Conservation (phyloP, 116 monocot genomes). For the Trichopus zeylanicus region DNA sequence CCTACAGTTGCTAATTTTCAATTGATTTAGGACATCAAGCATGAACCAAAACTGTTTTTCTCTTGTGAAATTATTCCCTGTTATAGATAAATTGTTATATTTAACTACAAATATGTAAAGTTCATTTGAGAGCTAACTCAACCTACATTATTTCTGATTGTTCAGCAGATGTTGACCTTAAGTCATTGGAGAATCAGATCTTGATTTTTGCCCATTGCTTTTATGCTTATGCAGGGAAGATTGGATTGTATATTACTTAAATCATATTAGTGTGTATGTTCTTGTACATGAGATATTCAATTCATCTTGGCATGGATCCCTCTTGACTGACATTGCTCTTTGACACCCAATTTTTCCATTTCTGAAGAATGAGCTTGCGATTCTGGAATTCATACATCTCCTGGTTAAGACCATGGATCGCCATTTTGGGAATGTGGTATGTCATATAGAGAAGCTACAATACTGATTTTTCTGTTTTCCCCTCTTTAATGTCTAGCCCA, state of each 20-base stretch:
- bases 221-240: not conserved
- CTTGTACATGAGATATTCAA: too few relatives aligned
- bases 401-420: slow-evolving; percentile 97
- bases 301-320: slow-evolving; percentile 4
- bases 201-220: not conserved
- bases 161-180: not conserved
- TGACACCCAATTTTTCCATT: not conserved
- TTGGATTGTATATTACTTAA: not conserved
- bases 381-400: slow-evolving; percentile 94
- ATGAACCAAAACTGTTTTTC: not conserved
- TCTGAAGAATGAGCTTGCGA: slow-evolving; percentile 76
- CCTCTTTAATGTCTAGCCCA: not conserved
- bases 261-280: not conserved
- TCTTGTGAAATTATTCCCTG: not conserved
- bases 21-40: not conserved
- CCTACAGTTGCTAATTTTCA: not conserved
- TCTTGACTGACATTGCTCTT: not conserved
- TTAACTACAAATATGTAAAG: not conserved
- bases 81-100: not conserved
- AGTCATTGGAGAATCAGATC: not conserved
- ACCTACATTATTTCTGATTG: not conserved
- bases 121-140: not conserved
- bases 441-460: not conserved
- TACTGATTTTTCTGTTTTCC: not conserved
- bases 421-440: slow-evolving; percentile 98